Conservation (phyloP, 805 yeast genomes). For the Tetrapisispora phaffii region DNA sequence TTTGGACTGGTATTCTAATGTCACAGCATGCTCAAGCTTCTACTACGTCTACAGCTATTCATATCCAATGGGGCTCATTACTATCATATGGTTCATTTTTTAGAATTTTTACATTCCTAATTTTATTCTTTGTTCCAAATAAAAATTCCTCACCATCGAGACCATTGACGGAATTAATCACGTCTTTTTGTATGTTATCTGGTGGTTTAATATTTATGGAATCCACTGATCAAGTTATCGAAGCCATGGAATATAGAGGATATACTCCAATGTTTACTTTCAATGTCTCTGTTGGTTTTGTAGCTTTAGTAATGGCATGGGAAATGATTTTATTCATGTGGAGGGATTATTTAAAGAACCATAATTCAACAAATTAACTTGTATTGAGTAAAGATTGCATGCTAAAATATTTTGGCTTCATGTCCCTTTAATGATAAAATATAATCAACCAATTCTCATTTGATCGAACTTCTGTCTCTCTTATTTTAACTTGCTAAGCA, state of each 20-base stretch:
- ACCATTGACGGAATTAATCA: constrained; percentile 81
- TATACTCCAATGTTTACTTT: constrained; percentile 83
- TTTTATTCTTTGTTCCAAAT: constrained; percentile 39
- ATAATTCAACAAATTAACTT: no score
- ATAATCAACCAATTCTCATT: no score
- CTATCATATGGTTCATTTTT: constrained; percentile 74
- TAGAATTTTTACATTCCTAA: constrained; percentile 53
- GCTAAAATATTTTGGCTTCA: no score
- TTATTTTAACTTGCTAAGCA: no score
- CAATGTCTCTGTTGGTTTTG: constrained; percentile 72
- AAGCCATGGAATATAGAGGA: constrained; percentile 74
- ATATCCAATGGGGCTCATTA: constrained; percentile 86
- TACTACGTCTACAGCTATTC: constrained; percentile 64
- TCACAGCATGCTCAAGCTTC: constrained; percentile 89
- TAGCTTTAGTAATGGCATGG: constrained; percentile 82
- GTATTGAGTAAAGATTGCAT: no score
- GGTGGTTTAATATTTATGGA: constrained; percentile 94
- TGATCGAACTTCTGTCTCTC: no score
- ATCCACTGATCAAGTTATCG: constrained; percentile 76
- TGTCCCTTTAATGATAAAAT: no score
- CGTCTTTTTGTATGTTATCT: constrained; percentile 66
- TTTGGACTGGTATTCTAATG: constrained; percentile 95
- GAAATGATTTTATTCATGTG: constrained; percentile 59
- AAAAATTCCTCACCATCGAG: constrained; percentile 40
- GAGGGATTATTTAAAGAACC: constrained; percentile 38